Base-by-base conservation (phyloP, 257 asterid genomes). In the Asclepias syriaca region DNA sequence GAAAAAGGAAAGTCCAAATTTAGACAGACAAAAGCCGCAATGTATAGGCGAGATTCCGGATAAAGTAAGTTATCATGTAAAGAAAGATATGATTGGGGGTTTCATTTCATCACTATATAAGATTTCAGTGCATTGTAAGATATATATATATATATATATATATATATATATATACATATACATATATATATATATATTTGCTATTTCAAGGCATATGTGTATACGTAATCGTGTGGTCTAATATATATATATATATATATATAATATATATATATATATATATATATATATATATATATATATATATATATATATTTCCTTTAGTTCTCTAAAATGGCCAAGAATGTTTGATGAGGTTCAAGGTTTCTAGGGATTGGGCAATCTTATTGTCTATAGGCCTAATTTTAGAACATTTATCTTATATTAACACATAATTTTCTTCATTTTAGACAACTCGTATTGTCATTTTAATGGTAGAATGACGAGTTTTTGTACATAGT, bases 11-110 rank as follows among this genome's bases (percentile, higher is more conserved):
- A 8, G 27, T 63, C 49, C 27, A 63, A 34, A 34, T 63, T 63
- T 63, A 34, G 68, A 24, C 68, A 32, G 48, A 63, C 49, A 63
- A 22, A 43, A 15, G 48, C 14, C 48, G 49, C 68, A 34, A 34
- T 34, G 49, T 48, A 34, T 34, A 15, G 68, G 68, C 48, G 68
- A 63, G 49, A 63, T 63, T 63, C 49, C 24, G 68, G 68, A 63
- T 63, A 63, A 63, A 63, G 68, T 16, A 63, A 6, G 27, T 63
- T 37, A 16, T 63, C 10, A 3, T 34, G 5, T 63, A 63, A 43
- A 29, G 34, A 29, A 43, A 43, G 11, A 43, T 34, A 32, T 63
- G n/a, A 63, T 63, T 60, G 45, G 43, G 45, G 22, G 45, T 29
- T 63, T 63, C 49, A 15, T 63, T 43, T 37, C 24, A 34, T 63